Base-by-base conservation (phyloP, 2,329 filamentous ascomycete genomes). In the Fusarium xyrophilum region DNA sequence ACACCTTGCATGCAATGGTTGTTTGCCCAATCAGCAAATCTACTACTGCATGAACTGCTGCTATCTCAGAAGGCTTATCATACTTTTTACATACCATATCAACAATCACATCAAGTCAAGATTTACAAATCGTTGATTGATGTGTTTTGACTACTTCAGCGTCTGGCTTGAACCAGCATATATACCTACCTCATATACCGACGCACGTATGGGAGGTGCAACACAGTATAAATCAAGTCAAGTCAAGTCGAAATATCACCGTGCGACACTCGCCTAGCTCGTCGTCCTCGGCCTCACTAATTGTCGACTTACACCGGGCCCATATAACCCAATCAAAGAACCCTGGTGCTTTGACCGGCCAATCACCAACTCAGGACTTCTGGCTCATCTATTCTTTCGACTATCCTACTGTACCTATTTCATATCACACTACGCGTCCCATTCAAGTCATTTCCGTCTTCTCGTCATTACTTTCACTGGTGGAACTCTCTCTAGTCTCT, bases 281-380 rank as follows among this genome's bases (percentile, higher is more conserved):
- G 21, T 43, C 35, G 14, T 67, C 46, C 36, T 56, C 53, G 43
- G 19, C 44, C 27, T 48, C 44, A 58, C 44, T 47, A 56, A 46
- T 64, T 40, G 44, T 47, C 28, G 67, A 69, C 67, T 69, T 69
- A 69, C 63, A 69, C 63, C 28, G 36, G 62, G 48, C 63, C 67
- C 67, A 69, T 67, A 65, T 54, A 67, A 56, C 56, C 67, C 63
- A 70, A 67, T 60, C 52, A 23, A 23, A 63, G 33, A 46, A 27
- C 57, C 30, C 23, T 33, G 42, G 32, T 57, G 23, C 44, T 63
- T 40, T 21, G 27, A 39, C 57, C 52, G 7, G 40, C 67, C 63
- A 69, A 69, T 70, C 67, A 68, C 33, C 48, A 44, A 55, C 44
- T 36, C 23, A 40, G 15, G 44, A 25, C 39, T 47, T 64, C 42